A percentile compares a stretch with the other conserved stretches of the same genome.
Evolutionary conservation across 441 rosid genomes (phyloP).

Genomic region (Theobroma grandiflorum): DNA sequence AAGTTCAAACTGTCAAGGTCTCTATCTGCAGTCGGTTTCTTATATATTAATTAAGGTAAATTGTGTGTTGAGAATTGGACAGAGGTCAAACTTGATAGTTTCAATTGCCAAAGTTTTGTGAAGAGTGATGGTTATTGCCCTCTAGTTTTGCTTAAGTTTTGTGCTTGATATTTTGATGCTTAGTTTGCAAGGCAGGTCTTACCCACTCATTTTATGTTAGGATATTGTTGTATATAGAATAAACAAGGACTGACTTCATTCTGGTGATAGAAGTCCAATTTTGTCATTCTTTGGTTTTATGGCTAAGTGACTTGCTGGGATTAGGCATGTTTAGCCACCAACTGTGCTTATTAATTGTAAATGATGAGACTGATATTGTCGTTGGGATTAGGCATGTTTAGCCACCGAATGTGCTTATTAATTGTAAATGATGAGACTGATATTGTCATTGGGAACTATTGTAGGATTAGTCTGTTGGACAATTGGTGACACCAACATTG

Average conservation of each 20-base stretch:
- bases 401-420: constrained; percentile 37
- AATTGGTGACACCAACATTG: constrained; percentile 64
- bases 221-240: not conserved
- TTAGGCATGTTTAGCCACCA: constrained; percentile 34
- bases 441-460: constrained; percentile 53
- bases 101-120: constrained; percentile 14
- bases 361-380: constrained; percentile 48
- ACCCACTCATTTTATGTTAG: not conserved
- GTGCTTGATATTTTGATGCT: constrained; percentile 26
- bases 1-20: not conserved
- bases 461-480: constrained; percentile 69
- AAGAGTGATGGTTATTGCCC: constrained; percentile 23
- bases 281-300: constrained; percentile 23
- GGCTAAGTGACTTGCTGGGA: constrained; percentile 37
- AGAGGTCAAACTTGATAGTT: constrained; percentile 15
- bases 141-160: constrained; percentile 14
- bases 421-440: constrained; percentile 45
- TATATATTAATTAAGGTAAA: constrained; percentile 26
- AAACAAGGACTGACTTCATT: not conserved
- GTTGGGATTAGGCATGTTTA: constrained; percentile 41
- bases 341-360: constrained; percentile 37
- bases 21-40: constrained; percentile 24
- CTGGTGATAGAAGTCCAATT: constrained; percentile 17
- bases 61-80: not conserved
- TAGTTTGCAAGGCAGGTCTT: constrained; percentile 28